These are phyloP conservation scores for Nakazawaea laoshanensis DNA, from an alignment of 805 yeast species.

Conservation along the genomic window DNA sequence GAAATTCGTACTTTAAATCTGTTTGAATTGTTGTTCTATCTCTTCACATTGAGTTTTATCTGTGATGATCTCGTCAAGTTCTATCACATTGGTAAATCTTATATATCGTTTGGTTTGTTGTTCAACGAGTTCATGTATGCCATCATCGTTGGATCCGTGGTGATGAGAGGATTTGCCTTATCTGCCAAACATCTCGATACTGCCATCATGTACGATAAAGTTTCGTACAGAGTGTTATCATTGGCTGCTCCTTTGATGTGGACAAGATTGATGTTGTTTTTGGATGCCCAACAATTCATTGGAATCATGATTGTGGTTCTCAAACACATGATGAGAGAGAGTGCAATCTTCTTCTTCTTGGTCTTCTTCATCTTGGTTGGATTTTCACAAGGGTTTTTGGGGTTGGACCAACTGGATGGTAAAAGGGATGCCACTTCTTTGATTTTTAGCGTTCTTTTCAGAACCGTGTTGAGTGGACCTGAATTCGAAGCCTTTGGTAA, in stretches of 20 bases:
- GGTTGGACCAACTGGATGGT: conserved; percentile 85
- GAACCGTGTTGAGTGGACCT: conserved; percentile 70
- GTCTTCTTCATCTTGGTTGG: conserved; percentile 66
- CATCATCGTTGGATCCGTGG: conserved; percentile 43
- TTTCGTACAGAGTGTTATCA: conserved; percentile 63
- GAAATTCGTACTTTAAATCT: conserved; percentile 25
- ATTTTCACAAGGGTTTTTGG: conserved; percentile 79
- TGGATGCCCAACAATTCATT: conserved; percentile 74
- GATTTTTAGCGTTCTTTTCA: conserved; percentile 55
- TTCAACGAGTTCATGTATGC: conserved; percentile 67
- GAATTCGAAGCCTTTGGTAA: conserved; percentile 60
- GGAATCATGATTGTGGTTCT: conserved; percentile 86
- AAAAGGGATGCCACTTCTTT: conserved; percentile 62
- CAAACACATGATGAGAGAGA: conserved; percentile 81
- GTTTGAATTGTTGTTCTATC: conserved; percentile 49
- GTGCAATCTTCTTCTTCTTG: conserved; percentile 72
- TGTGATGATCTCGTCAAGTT: conserved; percentile 63
- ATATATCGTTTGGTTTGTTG: conserved; percentile 70
- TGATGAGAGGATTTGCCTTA: conserved; percentile 40
- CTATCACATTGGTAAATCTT: conserved; percentile 67
- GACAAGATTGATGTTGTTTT: conserved; percentile 65
- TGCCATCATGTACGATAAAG: conserved; percentile 34
- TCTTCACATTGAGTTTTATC: conserved; percentile 59
- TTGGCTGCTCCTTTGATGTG: conserved; percentile 85
- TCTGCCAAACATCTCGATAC: conserved; percentile 18